Conservation (phyloP, 2,329 filamentous ascomycete species). For the Diaporthe vexans region DNA sequence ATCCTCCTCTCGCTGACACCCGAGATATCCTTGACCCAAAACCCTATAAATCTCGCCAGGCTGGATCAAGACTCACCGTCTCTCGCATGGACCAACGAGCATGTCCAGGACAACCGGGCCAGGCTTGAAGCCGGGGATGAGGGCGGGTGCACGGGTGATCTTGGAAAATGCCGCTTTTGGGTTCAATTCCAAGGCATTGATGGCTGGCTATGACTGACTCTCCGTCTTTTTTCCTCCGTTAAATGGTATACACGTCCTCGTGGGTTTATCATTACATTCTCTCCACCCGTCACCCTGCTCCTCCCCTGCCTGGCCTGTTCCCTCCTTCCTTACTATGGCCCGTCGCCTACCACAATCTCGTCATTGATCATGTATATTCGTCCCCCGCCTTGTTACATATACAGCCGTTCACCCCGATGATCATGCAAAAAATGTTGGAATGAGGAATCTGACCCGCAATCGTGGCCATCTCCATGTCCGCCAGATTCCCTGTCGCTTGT, state of each 20-base stretch:
- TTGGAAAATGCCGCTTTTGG: background rate
- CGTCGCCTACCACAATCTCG: conserved; percentile 30
- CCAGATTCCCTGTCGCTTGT: conserved; percentile 14
- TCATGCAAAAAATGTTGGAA: conserved; percentile 39
- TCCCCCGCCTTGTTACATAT: conserved; percentile 39
- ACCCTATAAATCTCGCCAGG: background rate
- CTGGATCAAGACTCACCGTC: background rate
- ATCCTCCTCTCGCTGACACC: background rate
- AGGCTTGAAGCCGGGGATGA: background rate
- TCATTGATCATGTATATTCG: conserved; percentile 40
- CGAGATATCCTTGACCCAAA: background rate
- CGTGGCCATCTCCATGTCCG: conserved; percentile 14
- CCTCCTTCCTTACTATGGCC: conserved; percentile 18
- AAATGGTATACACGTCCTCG: conserved; percentile 40
- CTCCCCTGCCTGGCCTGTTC: conserved; percentile 8
- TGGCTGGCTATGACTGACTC: conserved; percentile 27
- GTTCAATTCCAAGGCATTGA: conserved; percentile 2
- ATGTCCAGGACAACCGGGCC: background rate
- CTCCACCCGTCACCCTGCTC: background rate
- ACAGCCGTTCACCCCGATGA: conserved; percentile 36
- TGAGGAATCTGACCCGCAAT: conserved; percentile 29
- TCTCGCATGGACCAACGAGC: background rate
- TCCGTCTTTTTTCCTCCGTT: conserved; percentile 24
- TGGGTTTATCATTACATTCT: conserved; percentile 41
- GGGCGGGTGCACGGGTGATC: background rate